These are phyloP conservation scores for Aspergillus novoparasiticus DNA, from an alignment of 2,329 filamentous ascomycete species.

Conservation along the genomic window DNA sequence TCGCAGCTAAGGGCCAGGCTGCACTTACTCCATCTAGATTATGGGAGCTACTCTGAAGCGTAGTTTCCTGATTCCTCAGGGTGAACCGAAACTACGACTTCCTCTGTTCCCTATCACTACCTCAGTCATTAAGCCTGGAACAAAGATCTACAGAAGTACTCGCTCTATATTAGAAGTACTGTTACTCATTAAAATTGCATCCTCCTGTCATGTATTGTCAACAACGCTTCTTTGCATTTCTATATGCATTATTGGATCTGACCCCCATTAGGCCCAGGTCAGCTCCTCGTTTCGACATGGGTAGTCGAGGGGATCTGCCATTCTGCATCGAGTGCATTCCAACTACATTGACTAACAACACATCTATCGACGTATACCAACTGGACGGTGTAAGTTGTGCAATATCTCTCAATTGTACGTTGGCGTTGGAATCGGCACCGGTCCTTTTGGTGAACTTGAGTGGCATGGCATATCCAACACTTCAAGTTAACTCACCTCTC, in stretches of 20 bases:
- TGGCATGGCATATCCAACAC: background rate
- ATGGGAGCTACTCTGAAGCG: background rate
- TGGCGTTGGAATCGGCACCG: background rate
- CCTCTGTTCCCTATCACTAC: background rate
- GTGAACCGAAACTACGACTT: background rate
- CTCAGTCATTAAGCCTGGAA: background rate
- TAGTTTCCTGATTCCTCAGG: background rate
- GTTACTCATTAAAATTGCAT: background rate
- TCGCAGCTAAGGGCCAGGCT: background rate
- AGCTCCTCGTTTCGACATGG: too few species aligned
- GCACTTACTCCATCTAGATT: background rate
- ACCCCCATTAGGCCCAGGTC: background rate
- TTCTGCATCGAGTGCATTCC: background rate
- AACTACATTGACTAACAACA: background rate
- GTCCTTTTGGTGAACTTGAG: background rate
- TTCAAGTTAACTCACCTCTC: background rate
- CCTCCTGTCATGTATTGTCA: constrained; percentile 5
- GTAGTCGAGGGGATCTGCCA: background rate
- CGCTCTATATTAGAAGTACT: background rate
- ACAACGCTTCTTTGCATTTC: constrained; percentile 2
- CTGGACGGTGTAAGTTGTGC: background rate
- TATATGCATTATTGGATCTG: constrained; percentile 4
- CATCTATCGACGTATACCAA: background rate
- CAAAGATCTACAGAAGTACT: background rate
- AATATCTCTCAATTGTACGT: background rate